Percentiles rank a stretch among this genome's conserved stretches.
Conservation (phyloP, 2,329 filamentous ascomycete species). For the Paracamarosporium sp. region DNA sequence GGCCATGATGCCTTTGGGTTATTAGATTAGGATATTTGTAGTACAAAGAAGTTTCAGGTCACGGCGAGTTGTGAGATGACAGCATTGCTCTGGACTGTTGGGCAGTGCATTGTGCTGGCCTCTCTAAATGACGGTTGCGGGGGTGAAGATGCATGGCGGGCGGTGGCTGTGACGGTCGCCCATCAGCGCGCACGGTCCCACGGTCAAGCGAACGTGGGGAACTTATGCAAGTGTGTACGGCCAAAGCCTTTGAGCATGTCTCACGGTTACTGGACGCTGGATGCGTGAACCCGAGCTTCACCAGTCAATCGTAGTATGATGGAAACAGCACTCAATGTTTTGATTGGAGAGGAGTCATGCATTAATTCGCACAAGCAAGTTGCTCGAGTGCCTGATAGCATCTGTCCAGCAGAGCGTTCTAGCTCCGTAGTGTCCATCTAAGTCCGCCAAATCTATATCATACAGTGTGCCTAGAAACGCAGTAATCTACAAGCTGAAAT, state of each 20-base stretch:
- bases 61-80: not conserved
- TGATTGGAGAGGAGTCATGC: not conserved
- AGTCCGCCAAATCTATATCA: not conserved
- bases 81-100: not conserved
- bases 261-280: no score
- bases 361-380: not conserved
- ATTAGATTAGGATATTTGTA: not conserved
- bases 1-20: slow-evolving; percentile 13
- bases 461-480: not conserved
- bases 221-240: no score
- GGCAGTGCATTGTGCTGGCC: not conserved
- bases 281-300: no score
- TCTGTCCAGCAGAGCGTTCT: not conserved
- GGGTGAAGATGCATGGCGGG: not conserved
- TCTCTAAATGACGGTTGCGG: not conserved
- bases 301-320: no score
- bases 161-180: not conserved
- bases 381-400: not conserved
- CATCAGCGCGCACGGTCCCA: not conserved
- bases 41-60: not conserved
- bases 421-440: not conserved
- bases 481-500: slow-evolving; percentile 17
- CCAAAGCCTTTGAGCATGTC: no score
- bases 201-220: not conserved
- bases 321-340: no score